phyloP scores from a whole-genome alignment of 1,284 basidiomycete genomes.

The Cystobasidium sp. region DNA sequence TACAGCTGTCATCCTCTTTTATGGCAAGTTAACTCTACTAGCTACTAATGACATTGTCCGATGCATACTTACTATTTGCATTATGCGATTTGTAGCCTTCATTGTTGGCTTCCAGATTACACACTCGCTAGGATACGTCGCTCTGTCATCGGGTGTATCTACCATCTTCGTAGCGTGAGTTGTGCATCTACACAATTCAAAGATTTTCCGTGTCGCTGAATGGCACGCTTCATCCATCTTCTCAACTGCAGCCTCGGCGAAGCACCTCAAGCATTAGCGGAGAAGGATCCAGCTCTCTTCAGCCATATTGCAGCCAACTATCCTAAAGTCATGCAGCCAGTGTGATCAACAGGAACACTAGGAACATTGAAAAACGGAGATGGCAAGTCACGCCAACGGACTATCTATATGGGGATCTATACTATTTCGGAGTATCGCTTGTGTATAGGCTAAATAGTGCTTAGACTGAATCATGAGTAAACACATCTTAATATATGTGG shows the following conservation, averaged over 20 bases:
- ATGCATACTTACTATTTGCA: no score
- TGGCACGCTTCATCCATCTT: slow-evolving; percentile 51
- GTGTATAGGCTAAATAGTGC: no score
- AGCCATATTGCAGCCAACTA: slow-evolving; percentile 58
- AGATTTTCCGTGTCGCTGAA: slow-evolving; percentile 42
- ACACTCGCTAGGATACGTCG: slow-evolving; percentile 55
- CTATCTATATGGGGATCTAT: no score
- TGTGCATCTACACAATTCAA: slow-evolving; percentile 48
- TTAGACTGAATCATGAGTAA: no score
- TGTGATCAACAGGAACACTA: no score
- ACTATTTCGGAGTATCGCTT: no score
- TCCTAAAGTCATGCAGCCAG: slow-evolving; percentile 57
- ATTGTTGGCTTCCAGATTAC: slow-evolving; percentile 56
- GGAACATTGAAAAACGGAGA: no score
- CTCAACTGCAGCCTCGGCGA: slow-evolving; percentile 52
- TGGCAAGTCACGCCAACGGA: no score
- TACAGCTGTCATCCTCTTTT: slow-evolving; percentile 46
- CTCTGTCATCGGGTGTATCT: slow-evolving; percentile 54
- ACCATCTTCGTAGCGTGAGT: slow-evolving; percentile 57
- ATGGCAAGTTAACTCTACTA: no score
- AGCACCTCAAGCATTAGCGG: slow-evolving; percentile 62
- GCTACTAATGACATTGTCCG: no score
- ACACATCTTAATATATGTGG: no score
- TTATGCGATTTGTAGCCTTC: slow-evolving; percentile 51
- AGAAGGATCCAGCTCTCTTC: slow-evolving; percentile 74